Conservation (phyloP, 352 stramenopile genomes). For the Globisporangium mamillatum region DNA sequence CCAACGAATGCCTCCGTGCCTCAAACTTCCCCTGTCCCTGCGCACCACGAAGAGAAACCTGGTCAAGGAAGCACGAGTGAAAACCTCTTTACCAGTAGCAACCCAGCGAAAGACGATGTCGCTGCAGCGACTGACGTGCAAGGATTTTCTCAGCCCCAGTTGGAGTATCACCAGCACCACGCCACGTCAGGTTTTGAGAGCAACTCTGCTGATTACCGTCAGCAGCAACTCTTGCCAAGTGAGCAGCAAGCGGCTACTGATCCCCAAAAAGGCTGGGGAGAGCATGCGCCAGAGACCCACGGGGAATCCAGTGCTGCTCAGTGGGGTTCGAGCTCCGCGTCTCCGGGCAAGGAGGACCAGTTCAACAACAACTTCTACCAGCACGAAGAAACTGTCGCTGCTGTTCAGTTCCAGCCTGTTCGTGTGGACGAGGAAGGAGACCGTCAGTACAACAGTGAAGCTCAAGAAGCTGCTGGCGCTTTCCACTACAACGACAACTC, state of each 20-base stretch:
- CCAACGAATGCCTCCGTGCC: not conserved
- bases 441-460: not conserved
- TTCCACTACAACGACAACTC: constrained; percentile 16
- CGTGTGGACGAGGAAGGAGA: not conserved
- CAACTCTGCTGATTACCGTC: constrained; percentile 1
- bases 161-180: not conserved
- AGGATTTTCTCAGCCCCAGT: constrained; percentile 3
- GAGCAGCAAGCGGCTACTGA: not conserved
- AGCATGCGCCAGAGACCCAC: constrained; percentile 3
- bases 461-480: not conserved
- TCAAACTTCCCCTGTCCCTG: not conserved
- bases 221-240: not conserved
- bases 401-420: constrained; percentile 7
- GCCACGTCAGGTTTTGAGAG: not conserved
- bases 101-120: constrained; percentile 5
- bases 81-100: constrained; percentile 9
- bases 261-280: constrained; percentile 11
- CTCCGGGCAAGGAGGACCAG: constrained; percentile 8
- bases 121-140: not conserved
- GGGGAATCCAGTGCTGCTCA: not conserved
- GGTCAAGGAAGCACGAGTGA: not conserved
- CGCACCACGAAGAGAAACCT: not conserved
- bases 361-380: constrained; percentile 6
- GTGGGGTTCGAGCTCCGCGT: constrained; percentile 2
- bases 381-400: constrained; percentile 7